Percentiles rank a stretch among this genome's conserved stretches.
Conservation (phyloP, 306 rosid species). For the Glycine latifolia region DNA sequence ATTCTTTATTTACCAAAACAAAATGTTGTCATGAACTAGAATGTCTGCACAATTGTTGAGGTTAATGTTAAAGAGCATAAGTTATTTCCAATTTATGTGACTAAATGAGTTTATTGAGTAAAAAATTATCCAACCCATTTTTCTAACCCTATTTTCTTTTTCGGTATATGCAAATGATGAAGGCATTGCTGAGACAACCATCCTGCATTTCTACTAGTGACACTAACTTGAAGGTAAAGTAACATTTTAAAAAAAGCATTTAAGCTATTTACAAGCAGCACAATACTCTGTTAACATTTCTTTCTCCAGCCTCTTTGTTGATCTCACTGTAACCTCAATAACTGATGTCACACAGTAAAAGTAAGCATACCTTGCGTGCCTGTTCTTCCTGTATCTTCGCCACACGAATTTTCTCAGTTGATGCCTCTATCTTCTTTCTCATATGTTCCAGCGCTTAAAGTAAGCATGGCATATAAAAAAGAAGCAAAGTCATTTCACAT, state of each 20-base stretch:
- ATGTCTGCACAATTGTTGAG: background rate
- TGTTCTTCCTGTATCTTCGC: slow-evolving; percentile 90
- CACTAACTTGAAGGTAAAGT: background rate
- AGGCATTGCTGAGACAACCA: background rate
- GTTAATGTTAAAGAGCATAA: background rate
- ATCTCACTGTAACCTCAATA: background rate
- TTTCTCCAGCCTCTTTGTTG: background rate
- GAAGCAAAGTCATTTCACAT: slow-evolving; percentile 46
- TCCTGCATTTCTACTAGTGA: slow-evolving; percentile 14
- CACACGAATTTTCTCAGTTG: slow-evolving; percentile 74
- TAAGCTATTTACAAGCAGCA: slow-evolving; percentile 3
- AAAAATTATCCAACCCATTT: background rate
- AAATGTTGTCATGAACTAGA: background rate
- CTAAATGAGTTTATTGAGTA: background rate
- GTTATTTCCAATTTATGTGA: slow-evolving; percentile 5
- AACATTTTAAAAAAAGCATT: slow-evolving; percentile 22
- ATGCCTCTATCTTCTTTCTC: slow-evolving; percentile 85
- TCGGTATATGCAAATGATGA: slow-evolving; percentile 7
- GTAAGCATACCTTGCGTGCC: slow-evolving; percentile 64
- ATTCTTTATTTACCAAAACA: background rate
- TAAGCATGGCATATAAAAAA: slow-evolving; percentile 42
- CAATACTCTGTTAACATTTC: background rate
- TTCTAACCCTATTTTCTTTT: background rate
- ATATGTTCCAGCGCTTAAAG: slow-evolving; percentile 82
- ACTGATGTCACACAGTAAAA: background rate